These are phyloP conservation scores for Zizania palustris DNA, from an alignment of 202 grass and related monocot genomes.

Conservation along the genomic window DNA sequence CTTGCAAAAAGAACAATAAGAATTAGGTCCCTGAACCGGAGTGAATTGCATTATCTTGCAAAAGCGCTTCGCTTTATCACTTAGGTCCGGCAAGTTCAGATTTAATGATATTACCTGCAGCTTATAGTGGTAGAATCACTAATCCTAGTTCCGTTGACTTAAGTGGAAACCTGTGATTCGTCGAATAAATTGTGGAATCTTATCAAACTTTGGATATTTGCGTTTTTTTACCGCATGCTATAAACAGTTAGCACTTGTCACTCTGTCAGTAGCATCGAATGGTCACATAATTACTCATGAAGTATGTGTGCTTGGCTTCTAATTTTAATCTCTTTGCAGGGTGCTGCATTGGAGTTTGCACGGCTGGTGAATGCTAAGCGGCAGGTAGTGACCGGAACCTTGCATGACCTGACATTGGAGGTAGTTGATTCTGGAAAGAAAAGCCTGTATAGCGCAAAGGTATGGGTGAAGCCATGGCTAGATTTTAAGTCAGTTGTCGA, in stretches of 20 bases:
- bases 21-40: background rate
- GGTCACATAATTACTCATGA: background rate
- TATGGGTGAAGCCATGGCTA: too few species aligned
- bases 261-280: background rate
- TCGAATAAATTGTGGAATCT: background rate
- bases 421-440: slow-evolving; percentile 83
- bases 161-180: background rate
- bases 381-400: slow-evolving; percentile 78
- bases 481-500: slow-evolving; percentile 83
- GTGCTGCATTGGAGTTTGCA: slow-evolving; percentile 70
- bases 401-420: slow-evolving; percentile 76
- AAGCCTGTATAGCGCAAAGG: slow-evolving; percentile 80
- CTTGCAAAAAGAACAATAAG: background rate
- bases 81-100: background rate
- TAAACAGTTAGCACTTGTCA: background rate
- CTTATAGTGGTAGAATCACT: background rate
- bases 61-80: background rate
- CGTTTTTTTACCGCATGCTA: background rate
- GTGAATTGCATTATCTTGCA: background rate
- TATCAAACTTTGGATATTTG: background rate
- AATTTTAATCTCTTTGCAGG: slow-evolving; percentile 47
- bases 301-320: background rate
- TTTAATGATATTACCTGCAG: background rate
- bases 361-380: slow-evolving; percentile 77
- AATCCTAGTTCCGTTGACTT: background rate